phyloP scores from a whole-genome alignment of 805 yeast species.

The Komagataella pseudopastoris region DNA sequence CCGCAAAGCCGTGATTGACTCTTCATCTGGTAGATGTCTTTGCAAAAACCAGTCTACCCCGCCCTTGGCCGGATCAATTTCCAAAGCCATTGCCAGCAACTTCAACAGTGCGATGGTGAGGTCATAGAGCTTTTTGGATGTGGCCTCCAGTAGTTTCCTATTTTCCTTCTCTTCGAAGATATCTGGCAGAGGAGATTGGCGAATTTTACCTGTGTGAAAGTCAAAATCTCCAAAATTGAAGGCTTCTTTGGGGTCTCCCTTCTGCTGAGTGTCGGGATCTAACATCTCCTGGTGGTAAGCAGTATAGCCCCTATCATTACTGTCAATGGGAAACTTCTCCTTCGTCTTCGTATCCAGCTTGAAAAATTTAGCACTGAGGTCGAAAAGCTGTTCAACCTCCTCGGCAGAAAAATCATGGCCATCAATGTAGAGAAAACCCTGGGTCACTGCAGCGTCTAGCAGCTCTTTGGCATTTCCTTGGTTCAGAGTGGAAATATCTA shows the following conservation, averaged over 20 bases:
- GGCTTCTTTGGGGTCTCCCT: conserved; percentile 38
- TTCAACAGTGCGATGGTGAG: conserved; percentile 36
- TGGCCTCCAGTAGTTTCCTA: conserved; percentile 23
- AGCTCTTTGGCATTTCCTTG: conserved; percentile 21
- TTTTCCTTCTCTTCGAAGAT: conserved; percentile 31
- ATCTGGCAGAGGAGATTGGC: conserved; percentile 31
- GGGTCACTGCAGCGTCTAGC: conserved; percentile 31
- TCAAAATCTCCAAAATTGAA: conserved; percentile 51
- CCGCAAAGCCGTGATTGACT: conserved; percentile 54
- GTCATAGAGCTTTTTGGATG: conserved; percentile 30
- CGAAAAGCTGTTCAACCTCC: conserved; percentile 24
- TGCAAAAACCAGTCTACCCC: conserved; percentile 49
- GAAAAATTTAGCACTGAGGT: conserved; percentile 16
- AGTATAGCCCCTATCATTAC: conserved; percentile 30
- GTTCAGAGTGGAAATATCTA: conserved; percentile 24
- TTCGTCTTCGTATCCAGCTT: conserved; percentile 37
- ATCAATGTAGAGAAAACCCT: conserved; percentile 37
- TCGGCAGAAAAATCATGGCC: conserved; percentile 34
- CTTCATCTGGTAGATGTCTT: conserved; percentile 36
- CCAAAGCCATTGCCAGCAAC: conserved; percentile 47
- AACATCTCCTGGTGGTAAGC: conserved; percentile 33
- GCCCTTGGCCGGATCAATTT: conserved; percentile 40
- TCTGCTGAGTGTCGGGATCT: conserved; percentile 16
- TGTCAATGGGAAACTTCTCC: conserved; percentile 31
- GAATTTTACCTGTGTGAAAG: conserved; percentile 31